A percentile compares a stretch with the other conserved stretches of the same genome.
Conservation (phyloP, 768 basidiomycete genomes). For the Dioszegia hungarica region DNA sequence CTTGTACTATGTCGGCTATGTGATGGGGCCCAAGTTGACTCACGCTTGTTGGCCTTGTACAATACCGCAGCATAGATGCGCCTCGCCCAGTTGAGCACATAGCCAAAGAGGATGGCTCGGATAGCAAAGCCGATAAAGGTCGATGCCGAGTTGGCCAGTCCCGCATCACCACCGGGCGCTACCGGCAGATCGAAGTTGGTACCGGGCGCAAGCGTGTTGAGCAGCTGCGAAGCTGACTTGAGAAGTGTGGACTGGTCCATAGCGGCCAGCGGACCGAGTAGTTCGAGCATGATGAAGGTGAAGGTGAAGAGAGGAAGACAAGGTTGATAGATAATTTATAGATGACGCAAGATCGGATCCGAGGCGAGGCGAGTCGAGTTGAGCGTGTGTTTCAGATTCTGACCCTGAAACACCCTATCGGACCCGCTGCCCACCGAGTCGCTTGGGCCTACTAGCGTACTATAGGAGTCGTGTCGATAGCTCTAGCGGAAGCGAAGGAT, state of each 20-base stretch:
- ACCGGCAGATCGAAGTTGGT: too few relatives aligned
- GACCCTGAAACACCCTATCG: too few relatives aligned
- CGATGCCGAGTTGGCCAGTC: background rate
- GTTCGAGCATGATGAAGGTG: background rate
- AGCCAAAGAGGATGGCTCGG: conserved; percentile 2
- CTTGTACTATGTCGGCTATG: too few relatives aligned
- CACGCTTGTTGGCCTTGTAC: background rate
- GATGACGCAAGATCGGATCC: too few relatives aligned
- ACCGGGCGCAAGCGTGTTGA: too few relatives aligned
- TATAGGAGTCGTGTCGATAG: too few relatives aligned
- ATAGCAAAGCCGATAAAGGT: background rate
- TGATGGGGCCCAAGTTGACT: background rate
- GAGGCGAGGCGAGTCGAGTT: too few relatives aligned
- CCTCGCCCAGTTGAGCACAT: background rate
- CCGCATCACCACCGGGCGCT: background rate
- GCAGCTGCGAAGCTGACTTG: background rate
- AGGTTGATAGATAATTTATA: too few relatives aligned
- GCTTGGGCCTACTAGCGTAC: background rate
- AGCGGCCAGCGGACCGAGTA: background rate
- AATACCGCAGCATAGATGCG: background rate
- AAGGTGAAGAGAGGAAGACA: background rate
- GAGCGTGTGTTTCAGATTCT: too few relatives aligned
- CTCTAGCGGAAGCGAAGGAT: background rate
- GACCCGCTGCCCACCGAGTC: background rate
- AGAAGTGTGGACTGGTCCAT: conserved; percentile 3